Evolutionary conservation across 1,284 basidiomycete species (phyloP).

Genomic region (Cryptococcus amylolentus): DNA sequence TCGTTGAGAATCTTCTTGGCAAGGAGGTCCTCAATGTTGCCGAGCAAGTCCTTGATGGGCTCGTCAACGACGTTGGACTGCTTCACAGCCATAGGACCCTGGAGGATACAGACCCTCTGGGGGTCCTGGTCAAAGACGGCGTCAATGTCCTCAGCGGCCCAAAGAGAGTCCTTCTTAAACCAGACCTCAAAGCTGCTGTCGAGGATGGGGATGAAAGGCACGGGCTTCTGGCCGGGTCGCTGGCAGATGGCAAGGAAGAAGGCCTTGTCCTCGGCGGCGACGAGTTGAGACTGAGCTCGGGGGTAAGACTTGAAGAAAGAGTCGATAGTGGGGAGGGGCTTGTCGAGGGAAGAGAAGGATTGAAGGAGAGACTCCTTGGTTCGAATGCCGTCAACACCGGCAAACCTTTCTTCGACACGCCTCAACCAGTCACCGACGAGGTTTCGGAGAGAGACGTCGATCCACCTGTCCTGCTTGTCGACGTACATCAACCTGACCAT

Average conservation of each 20-base stretch:
- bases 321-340: constrained; percentile 72
- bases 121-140: constrained; percentile 98
- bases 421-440: constrained; percentile 95
- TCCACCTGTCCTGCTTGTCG: constrained; percentile 84
- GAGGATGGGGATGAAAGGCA: constrained; percentile 96
- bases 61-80: constrained; percentile 85
- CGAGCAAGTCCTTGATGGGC: constrained; percentile 86
- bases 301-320: constrained; percentile 83
- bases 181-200: constrained; percentile 92
- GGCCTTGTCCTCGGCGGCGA: constrained; percentile 91
- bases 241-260: constrained; percentile 95
- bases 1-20: constrained; percentile 76
- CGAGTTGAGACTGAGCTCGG: constrained; percentile 74
- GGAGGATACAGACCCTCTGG: constrained; percentile 94
- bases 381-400: constrained; percentile 75
- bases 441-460: constrained; percentile 90
- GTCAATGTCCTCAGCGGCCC: constrained; percentile 97
- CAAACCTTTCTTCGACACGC: constrained; percentile 93
- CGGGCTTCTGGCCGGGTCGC: constrained; percentile 95
- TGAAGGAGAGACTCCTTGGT: constrained; percentile 84
- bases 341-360: constrained; percentile 78
- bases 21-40: constrained; percentile 75
- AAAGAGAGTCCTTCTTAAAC: constrained; percentile 99
- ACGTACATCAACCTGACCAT: constrained; percentile 94
- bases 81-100: constrained; percentile 92